A percentile compares a stretch with the other conserved stretches of the same genome.
These are phyloP conservation scores for Lichtheimia ornata DNA, from an alignment of 371 early-diverging fungal species.

Conservation along the genomic window DNA sequence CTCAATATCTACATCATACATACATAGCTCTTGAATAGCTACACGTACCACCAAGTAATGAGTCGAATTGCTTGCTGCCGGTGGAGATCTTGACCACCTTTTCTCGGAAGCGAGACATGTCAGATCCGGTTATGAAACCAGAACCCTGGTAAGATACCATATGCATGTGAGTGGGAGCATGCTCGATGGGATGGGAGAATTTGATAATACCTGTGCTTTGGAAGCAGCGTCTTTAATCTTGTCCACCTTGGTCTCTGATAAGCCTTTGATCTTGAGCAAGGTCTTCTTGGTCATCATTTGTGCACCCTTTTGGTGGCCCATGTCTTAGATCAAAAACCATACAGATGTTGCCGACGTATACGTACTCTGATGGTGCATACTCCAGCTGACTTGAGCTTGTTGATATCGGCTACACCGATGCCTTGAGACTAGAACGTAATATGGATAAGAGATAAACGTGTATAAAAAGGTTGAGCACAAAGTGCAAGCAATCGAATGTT, in stretches of 20 bases:
- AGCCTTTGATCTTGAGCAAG: constrained; percentile 76
- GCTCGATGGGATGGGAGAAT: not conserved
- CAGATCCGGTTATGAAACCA: constrained; percentile 86
- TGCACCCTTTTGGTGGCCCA: constrained; percentile 57
- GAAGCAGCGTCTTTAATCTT: constrained; percentile 80
- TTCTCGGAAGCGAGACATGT: constrained; percentile 75
- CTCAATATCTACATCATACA: not conserved
- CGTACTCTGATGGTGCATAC: constrained; percentile 68
- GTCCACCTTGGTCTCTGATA: constrained; percentile 88
- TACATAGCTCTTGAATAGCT: not conserved
- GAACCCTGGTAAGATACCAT: constrained; percentile 20
- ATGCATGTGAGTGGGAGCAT: not conserved
- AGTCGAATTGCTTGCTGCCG: constrained; percentile 90
- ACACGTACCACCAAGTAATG: constrained; percentile 76
- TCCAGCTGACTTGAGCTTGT: constrained; percentile 81
- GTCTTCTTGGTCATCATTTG: constrained; percentile 79
- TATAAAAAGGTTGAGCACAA: too few species aligned
- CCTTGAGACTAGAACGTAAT: constrained; percentile 49
- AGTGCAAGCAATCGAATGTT: too few species aligned
- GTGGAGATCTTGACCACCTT: constrained; percentile 86
- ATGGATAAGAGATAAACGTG: too few species aligned
- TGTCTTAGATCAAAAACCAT: not conserved
- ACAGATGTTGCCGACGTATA: not conserved
- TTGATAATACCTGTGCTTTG: constrained; percentile 43
- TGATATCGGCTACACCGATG: constrained; percentile 79